Percentiles rank a stretch among this genome's conserved stretches.
Evolutionary conservation across 2,329 filamentous ascomycete species (phyloP).

Genomic region (Decorospora gaudefroyi): DNA sequence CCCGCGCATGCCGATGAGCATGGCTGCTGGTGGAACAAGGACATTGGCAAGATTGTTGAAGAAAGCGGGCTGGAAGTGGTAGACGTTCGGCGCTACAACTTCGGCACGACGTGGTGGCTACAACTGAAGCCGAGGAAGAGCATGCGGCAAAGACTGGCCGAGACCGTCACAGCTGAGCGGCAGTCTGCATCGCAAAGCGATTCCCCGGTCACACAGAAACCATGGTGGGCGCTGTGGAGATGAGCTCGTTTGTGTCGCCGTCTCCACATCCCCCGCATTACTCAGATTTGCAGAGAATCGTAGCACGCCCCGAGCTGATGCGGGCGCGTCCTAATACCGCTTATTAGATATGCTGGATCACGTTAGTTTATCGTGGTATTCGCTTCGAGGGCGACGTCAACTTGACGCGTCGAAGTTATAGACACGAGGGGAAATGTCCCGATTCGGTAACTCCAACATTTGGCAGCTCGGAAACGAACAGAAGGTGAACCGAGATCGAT

Average conservation of each 20-base stretch:
- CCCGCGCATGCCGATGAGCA: slow-evolving; percentile 55
- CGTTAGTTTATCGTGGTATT: slow-evolving; percentile 1
- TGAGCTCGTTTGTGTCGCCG: slow-evolving; percentile 28
- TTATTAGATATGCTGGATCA: neutral
- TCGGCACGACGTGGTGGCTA: slow-evolving; percentile 57
- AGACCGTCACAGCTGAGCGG: slow-evolving; percentile 17
- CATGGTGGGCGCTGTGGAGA: slow-evolving; percentile 45
- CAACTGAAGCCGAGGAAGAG: slow-evolving; percentile 52
- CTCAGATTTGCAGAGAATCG: slow-evolving; percentile 3
- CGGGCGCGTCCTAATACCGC: neutral
- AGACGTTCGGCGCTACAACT: slow-evolving; percentile 51
- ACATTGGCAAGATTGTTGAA: slow-evolving; percentile 55
- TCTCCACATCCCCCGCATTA: slow-evolving; percentile 15
- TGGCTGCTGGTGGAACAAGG: slow-evolving; percentile 60
- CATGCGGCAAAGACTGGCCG: slow-evolving; percentile 24
- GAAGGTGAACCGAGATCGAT: slow-evolving; percentile 28
- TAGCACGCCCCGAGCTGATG: no score
- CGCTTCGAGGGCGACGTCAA: slow-evolving; percentile 18
- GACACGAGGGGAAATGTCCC: slow-evolving; percentile 19
- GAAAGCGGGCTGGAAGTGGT: slow-evolving; percentile 56
- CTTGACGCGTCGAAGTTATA: slow-evolving; percentile 7
- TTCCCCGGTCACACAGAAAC: slow-evolving; percentile 30
- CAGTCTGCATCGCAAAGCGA: slow-evolving; percentile 21
- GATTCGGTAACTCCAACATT: slow-evolving; percentile 16
- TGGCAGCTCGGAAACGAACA: slow-evolving; percentile 16